phyloP scores from a whole-genome alignment of 345 rosid genomes.

The Mercurialis annua region DNA sequence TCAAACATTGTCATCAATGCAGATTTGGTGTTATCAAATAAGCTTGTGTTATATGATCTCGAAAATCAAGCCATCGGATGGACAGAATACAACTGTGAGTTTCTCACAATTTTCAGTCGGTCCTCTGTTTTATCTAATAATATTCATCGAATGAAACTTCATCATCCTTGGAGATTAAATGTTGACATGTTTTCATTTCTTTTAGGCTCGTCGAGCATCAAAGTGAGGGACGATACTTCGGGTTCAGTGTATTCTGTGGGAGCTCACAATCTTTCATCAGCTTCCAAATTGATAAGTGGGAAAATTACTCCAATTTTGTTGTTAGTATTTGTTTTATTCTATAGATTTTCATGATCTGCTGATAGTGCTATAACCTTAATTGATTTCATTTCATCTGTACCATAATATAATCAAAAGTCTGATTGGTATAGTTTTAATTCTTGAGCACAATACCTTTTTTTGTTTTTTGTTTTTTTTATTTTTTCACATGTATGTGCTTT shows the following conservation, averaged over 20 bases:
- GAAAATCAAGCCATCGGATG: slow-evolving; percentile 79
- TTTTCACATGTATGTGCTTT: background rate
- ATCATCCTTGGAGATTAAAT: background rate
- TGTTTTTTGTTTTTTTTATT: background rate
- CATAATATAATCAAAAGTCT: slow-evolving; percentile 17
- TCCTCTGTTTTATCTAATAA: background rate
- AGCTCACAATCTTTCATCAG: slow-evolving; percentile 46
- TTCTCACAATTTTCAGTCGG: background rate
- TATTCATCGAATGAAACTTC: background rate
- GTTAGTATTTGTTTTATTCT: slow-evolving; percentile 31
- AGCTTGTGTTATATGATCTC: slow-evolving; percentile 72
- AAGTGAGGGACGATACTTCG: slow-evolving; percentile 48
- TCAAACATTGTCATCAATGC: slow-evolving; percentile 16
- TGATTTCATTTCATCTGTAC: slow-evolving; percentile 30
- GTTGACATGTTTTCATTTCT: slow-evolving; percentile 3
- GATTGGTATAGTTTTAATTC: slow-evolving; percentile 20
- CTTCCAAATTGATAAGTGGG: slow-evolving; percentile 18
- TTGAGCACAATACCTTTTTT: slow-evolving; percentile 1
- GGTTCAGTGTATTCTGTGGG: slow-evolving; percentile 47
- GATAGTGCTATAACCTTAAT: slow-evolving; percentile 27
- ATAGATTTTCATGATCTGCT: slow-evolving; percentile 27
- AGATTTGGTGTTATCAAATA: slow-evolving; percentile 85
- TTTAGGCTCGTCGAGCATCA: slow-evolving; percentile 77
- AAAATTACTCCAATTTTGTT: slow-evolving; percentile 32
- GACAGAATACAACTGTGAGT: slow-evolving; percentile 85